Percentiles rank a stretch among this genome's conserved stretches.
These are phyloP conservation scores for Tetrapyrgos nigripes DNA, from an alignment of 1,284 basidiomycete species.

Conservation along the genomic window DNA sequence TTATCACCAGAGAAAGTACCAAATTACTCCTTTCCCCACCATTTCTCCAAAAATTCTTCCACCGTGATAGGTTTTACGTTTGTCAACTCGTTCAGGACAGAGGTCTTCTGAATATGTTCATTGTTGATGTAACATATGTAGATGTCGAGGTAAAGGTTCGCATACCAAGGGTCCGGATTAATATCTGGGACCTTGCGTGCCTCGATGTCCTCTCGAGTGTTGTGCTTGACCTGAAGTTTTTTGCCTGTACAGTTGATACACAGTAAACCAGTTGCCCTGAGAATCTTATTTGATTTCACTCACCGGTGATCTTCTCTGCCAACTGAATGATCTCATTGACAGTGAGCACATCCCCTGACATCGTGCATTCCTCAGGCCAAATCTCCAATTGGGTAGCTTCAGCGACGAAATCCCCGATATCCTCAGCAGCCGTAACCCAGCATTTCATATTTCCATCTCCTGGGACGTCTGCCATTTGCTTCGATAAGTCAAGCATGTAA, in stretches of 20 bases:
- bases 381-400: constrained; percentile 9
- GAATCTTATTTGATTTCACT: not conserved
- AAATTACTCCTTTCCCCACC: constrained; percentile 12
- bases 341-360: constrained; percentile 4
- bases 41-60: constrained; percentile 4
- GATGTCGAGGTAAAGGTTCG: constrained; percentile 1
- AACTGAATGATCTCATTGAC: constrained; percentile 5
- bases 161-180: not conserved
- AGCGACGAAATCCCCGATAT: constrained; percentile 11
- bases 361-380: constrained; percentile 8
- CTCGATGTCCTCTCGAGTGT: not conserved
- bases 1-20: too few species aligned
- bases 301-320: not conserved
- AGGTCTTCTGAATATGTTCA: not conserved
- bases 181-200: not conserved
- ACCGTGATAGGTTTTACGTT: constrained; percentile 9
- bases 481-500: constrained; percentile 9
- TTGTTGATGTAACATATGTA: not conserved
- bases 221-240: constrained; percentile 5
- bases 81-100: constrained; percentile 2
- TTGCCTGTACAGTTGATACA: not conserved
- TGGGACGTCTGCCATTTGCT: constrained; percentile 7
- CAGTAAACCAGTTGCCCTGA: not conserved
- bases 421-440: constrained; percentile 7
- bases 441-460: constrained; percentile 17